Base-by-base conservation (phyloP, 2,329 filamentous ascomycete species). In the Simplicillium aogashimaense region DNA sequence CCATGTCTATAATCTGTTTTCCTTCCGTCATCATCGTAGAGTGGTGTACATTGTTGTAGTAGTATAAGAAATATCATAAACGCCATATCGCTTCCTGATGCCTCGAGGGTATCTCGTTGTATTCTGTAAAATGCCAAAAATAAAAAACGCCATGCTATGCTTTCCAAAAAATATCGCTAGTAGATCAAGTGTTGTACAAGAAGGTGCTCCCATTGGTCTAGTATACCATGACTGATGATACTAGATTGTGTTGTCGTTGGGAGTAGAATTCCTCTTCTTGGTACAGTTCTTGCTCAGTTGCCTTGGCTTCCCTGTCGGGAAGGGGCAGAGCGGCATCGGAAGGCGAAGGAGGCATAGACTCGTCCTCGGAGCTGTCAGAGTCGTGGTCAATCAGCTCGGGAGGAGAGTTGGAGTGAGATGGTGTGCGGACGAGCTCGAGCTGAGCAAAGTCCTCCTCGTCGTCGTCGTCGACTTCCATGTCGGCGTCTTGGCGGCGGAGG, bases 311-410 rank as follows among this genome's bases (percentile, higher is more conserved):
- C 66, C 81, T 76, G 51, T 75, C 68, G 35, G 72, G 65, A 54
- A 86, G 83, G 32, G 70, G 63, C 39, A 86, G 63, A 29, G 70
- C 58, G 20, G 72, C 58, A 16, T 69, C 66, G 34, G 76, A 74
- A 30, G 82, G 82, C 45, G 81, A 85, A 15, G 81, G 81, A 7
- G 84, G 84, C 76, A 86, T 77, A 50, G 85, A 80, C 61, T 88
- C 83, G 51, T 87, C 83, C 42, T 78, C 81, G 2, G 76, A 79
- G 46, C 81, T 81, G 55, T 87, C 83, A 47, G 77, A 69, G 49
- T 78, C 74, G 45, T 74, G 76, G 59, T 87, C 81, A 51, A 78
- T 72, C 43, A 87, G 76, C 57, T 86, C 83, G 8, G 83, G 83
- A 39, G 83, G 74, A 39, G 78, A 76, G 53, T 62, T 74, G 53